Evolutionary conservation across 1,284 basidiomycete genomes (phyloP).

Genomic region (Puccinia novopanici): DNA sequence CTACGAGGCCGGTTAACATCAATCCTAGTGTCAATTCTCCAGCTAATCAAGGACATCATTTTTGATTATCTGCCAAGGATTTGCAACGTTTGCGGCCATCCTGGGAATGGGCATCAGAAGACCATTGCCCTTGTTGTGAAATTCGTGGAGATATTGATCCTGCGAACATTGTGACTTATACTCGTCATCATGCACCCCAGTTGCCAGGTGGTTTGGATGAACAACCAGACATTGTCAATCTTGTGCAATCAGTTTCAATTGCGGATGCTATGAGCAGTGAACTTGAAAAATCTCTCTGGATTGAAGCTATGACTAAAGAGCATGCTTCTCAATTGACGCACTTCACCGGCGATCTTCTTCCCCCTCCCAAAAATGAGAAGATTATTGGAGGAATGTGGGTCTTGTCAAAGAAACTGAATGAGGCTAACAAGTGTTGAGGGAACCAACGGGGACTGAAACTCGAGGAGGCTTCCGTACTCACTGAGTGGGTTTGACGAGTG

Average conservation of each 20-base stretch:
- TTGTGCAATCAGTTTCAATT: background rate
- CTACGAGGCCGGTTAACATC: background rate
- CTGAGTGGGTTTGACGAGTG: too few relatives aligned
- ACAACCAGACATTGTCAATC: background rate
- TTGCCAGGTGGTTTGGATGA: background rate
- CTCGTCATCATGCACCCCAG: background rate
- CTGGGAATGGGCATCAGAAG: background rate
- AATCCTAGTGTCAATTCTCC: background rate
- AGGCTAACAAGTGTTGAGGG: too few relatives aligned
- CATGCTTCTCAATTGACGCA: background rate
- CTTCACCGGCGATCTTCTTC: background rate
- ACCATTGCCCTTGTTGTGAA: background rate
- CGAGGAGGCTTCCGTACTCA: too few relatives aligned
- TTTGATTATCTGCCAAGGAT: background rate
- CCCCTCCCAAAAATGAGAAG: background rate
- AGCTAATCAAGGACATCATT: background rate
- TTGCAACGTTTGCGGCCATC: background rate
- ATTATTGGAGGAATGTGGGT: slow-evolving; percentile 26
- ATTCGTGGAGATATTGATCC: background rate
- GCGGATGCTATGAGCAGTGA: background rate
- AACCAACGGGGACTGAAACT: too few relatives aligned
- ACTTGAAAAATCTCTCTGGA: background rate
- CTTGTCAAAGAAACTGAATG: background rate
- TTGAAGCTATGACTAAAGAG: background rate
- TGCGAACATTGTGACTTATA: background rate